These are phyloP conservation scores for Wickerhamia fluorescens DNA, from an alignment of 805 yeast species.

Conservation along the genomic window DNA sequence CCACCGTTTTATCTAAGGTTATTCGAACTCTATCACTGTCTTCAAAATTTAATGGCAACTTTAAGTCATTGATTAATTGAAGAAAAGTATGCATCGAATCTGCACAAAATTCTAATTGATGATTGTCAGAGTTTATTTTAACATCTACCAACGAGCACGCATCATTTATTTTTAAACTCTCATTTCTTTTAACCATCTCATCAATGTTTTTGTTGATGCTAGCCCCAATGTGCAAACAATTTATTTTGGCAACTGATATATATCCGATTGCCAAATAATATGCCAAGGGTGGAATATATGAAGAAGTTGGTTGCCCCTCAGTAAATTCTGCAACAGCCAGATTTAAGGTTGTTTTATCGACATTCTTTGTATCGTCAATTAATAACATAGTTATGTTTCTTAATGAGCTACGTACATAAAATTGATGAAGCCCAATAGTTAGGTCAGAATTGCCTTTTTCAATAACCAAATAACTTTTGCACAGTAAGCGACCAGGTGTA, in stretches of 20 bases:
- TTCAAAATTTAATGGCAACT: constrained; percentile 54
- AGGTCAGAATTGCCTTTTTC: constrained; percentile 51
- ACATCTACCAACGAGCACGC: constrained; percentile 31
- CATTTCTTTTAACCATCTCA: constrained; percentile 11
- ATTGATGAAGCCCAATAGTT: constrained; percentile 23
- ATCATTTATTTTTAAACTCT: constrained; percentile 13
- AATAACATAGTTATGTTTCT: constrained; percentile 46
- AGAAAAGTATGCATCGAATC: constrained; percentile 73
- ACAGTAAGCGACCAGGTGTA: constrained; percentile 51
- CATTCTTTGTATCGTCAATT: constrained; percentile 48
- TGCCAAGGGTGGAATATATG: constrained; percentile 25
- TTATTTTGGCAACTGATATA: constrained; percentile 43
- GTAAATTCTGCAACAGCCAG: not conserved
- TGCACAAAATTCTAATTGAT: constrained; percentile 60
- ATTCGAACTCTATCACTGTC: constrained; percentile 55
- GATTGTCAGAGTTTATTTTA: constrained; percentile 41
- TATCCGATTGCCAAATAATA: constrained; percentile 44
- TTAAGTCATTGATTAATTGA: constrained; percentile 65
- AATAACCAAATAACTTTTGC: constrained; percentile 48
- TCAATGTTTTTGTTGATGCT: constrained; percentile 20
- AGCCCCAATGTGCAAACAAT: constrained; percentile 29
- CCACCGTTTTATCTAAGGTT: constrained; percentile 21
- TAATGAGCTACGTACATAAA: constrained; percentile 38
- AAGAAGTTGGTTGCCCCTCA: not conserved
- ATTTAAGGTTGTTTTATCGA: not conserved